A percentile compares a stretch with the other conserved stretches of the same genome.
Conservation (phyloP, 345 rosid species). For the Geranium brycei region DNA sequence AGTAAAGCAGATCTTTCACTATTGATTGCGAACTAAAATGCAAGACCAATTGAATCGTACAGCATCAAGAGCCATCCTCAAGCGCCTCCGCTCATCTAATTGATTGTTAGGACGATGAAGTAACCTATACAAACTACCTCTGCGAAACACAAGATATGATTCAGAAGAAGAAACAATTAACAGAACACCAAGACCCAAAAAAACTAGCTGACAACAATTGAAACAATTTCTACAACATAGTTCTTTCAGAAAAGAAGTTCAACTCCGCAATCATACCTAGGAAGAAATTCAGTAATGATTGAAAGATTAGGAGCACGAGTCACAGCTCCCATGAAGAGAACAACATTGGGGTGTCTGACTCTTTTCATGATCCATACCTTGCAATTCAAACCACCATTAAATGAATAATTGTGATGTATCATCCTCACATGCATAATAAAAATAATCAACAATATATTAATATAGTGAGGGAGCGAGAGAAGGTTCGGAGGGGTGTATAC, state of each 20-base stretch:
- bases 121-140: slow-evolving; percentile 93
- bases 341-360: slow-evolving; percentile 88
- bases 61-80: slow-evolving; percentile 93
- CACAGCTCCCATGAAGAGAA: slow-evolving; percentile 98
- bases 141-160: slow-evolving; percentile 24
- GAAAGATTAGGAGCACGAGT: slow-evolving; percentile 91
- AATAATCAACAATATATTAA: too few relatives aligned
- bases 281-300: slow-evolving; percentile 86
- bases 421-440: too few relatives aligned
- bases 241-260: too few relatives aligned
- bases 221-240: too few relatives aligned
- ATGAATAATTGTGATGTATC: too few relatives aligned
- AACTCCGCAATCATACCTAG: slow-evolving; percentile 35
- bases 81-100: slow-evolving; percentile 79
- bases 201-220: too few relatives aligned
- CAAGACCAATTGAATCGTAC: slow-evolving; percentile 32
- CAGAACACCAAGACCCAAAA: too few relatives aligned
- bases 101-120: slow-evolving; percentile 88
- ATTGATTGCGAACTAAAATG: background rate
- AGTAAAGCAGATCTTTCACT: too few relatives aligned
- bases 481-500: slow-evolving; percentile 18
- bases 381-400: too few relatives aligned
- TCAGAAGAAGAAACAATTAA: too few relatives aligned
- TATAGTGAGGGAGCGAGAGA: too few relatives aligned
- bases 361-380: slow-evolving; percentile 45